phyloP scores from a whole-genome alignment of 352 stramenopile species.

The Phytophthora macrochlamydospora region DNA sequence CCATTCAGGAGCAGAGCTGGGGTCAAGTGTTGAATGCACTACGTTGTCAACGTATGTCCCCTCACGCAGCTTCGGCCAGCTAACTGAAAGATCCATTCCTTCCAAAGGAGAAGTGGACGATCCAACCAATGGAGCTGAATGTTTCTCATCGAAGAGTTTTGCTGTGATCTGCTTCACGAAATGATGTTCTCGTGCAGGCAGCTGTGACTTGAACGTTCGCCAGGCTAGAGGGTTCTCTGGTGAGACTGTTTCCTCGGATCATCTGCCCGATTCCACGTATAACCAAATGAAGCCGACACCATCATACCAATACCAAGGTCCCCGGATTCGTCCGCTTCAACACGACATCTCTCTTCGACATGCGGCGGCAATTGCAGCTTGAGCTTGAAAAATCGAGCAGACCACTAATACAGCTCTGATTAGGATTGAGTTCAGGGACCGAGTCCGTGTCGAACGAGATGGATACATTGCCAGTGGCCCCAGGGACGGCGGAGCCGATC shows the following conservation, averaged over 20 bases:
- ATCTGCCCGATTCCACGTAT: constrained; percentile 51
- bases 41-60: constrained; percentile 86
- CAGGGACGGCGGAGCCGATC: constrained; percentile 72
- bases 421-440: constrained; percentile 69
- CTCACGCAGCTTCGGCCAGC: constrained; percentile 77
- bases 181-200: constrained; percentile 11
- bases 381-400: constrained; percentile 84
- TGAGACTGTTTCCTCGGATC: constrained; percentile 46
- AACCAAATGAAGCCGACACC: constrained; percentile 74
- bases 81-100: constrained; percentile 60
- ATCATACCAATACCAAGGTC: constrained; percentile 58
- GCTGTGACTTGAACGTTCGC: constrained; percentile 31
- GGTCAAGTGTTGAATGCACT: constrained; percentile 80
- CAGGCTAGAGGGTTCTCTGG: constrained; percentile 26
- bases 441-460: constrained; percentile 81
- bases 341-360: constrained; percentile 64
- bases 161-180: constrained; percentile 32
- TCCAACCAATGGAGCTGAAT: constrained; percentile 40
- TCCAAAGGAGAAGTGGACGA: constrained; percentile 46
- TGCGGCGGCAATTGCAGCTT: constrained; percentile 74
- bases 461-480: constrained; percentile 73
- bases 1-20: constrained; percentile 68
- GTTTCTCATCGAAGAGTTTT: constrained; percentile 43
- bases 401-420: constrained; percentile 81
- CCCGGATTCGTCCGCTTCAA: constrained; percentile 39